phyloP scores from a whole-genome alignment of 2,329 filamentous ascomycete species.

The Monilinia vaccinii-corymbosi region DNA sequence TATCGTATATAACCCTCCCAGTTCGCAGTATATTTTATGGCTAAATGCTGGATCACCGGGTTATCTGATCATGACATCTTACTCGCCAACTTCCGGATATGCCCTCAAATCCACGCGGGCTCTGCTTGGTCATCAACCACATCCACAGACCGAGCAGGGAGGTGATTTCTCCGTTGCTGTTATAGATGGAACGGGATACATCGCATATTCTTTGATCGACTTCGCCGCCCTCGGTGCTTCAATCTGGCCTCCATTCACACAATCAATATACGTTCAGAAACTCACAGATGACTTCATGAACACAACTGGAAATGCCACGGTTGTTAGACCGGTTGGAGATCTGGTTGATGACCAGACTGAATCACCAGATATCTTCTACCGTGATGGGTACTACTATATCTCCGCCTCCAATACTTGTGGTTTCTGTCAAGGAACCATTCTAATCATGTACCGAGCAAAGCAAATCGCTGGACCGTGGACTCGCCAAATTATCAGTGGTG shows the following conservation, averaged over 20 bases:
- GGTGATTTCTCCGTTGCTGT: constrained; percentile 2
- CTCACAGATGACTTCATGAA: constrained; percentile 19
- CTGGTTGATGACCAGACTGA: constrained; percentile 21
- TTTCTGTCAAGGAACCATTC: constrained; percentile 20
- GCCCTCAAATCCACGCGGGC: not conserved
- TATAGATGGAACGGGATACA: constrained; percentile 18
- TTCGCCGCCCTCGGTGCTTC: constrained; percentile 19
- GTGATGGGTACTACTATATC: constrained; percentile 21
- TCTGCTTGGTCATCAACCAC: not conserved
- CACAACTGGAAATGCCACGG: constrained; percentile 14
- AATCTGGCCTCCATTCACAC: constrained; percentile 22
- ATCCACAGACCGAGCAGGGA: not conserved
- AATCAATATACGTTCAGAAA: constrained; percentile 19
- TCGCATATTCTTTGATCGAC: constrained; percentile 20
- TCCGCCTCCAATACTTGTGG: constrained; percentile 23
- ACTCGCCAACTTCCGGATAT: not conserved
- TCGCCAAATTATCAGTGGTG: constrained; percentile 19
- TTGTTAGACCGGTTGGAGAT: constrained; percentile 8
- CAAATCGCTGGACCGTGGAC: constrained; percentile 17
- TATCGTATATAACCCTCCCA: not conserved
- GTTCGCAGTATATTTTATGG: not conserved
- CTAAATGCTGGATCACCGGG: not conserved
- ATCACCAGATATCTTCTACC: constrained; percentile 21
- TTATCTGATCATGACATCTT: not conserved
- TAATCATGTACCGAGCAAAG: constrained; percentile 19